Evolutionary conservation across 176 grass and related monocot genomes (phyloP).

Genomic region (Hsuehochloa calcarea): DNA sequence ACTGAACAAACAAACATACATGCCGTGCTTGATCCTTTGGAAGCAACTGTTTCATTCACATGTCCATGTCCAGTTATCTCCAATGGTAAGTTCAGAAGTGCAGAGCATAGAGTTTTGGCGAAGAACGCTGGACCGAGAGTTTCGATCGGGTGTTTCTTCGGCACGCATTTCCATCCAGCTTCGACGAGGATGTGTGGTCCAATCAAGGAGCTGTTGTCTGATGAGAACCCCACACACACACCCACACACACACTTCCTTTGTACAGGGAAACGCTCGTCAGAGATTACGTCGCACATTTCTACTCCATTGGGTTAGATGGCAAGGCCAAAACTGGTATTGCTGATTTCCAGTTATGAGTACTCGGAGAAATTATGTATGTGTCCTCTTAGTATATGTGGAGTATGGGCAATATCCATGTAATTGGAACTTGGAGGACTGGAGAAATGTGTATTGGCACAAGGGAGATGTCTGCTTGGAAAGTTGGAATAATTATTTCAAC

Average conservation of each 20-base stretch:
- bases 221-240: slow-evolving; percentile 38
- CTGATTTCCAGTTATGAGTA: slow-evolving; percentile 46
- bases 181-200: slow-evolving; percentile 56
- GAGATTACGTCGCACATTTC: slow-evolving; percentile 36
- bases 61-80: slow-evolving; percentile 46
- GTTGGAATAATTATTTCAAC: too few relatives aligned
- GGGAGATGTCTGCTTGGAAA: too few relatives aligned
- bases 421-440: neutral
- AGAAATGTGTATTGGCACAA: neutral
- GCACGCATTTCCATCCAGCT: slow-evolving; percentile 36
- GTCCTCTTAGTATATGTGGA: too few relatives aligned
- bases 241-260: too few relatives aligned
- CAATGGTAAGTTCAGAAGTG: slow-evolving; percentile 58
- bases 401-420: neutral
- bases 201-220: slow-evolving; percentile 58
- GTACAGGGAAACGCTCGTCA: slow-evolving; percentile 38
- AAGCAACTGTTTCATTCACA: neutral
- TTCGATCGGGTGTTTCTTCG: slow-evolving; percentile 52
- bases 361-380: too few relatives aligned
- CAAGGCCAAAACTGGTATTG: slow-evolving; percentile 26
- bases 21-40: neutral
- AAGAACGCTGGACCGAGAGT: slow-evolving; percentile 37
- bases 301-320: slow-evolving; percentile 38
- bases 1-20: too few relatives aligned
- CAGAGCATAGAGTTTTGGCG: slow-evolving; percentile 54